A percentile compares a stretch with the other conserved stretches of the same genome.
These are phyloP conservation scores for Candida quercuum DNA, from an alignment of 805 yeast genomes.

Conservation along the genomic window DNA sequence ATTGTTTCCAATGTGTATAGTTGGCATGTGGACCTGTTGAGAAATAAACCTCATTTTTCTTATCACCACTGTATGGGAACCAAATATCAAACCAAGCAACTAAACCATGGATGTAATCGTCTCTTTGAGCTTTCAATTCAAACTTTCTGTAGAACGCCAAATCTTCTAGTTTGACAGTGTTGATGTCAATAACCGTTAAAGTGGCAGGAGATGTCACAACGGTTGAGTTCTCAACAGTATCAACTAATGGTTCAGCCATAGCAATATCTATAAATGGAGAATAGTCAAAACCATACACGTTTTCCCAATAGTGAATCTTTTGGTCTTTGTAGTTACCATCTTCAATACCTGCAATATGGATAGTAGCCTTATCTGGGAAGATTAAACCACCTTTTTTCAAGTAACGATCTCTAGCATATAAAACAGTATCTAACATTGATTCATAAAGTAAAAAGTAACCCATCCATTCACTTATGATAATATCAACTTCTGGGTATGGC, in stretches of 20 bases:
- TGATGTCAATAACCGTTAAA: slow-evolving; percentile 79
- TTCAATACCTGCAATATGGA: slow-evolving; percentile 88
- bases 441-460: slow-evolving; percentile 94
- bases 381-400: slow-evolving; percentile 76
- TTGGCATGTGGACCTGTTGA: slow-evolving; percentile 93
- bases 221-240: slow-evolving; percentile 77
- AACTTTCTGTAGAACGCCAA: slow-evolving; percentile 73
- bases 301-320: slow-evolving; percentile 91
- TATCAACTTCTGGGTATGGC: slow-evolving; percentile 87
- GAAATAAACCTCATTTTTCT: slow-evolving; percentile 59
- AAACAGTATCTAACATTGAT: slow-evolving; percentile 95
- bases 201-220: slow-evolving; percentile 70
- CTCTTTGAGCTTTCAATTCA: slow-evolving; percentile 64
- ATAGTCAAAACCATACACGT: slow-evolving; percentile 95
- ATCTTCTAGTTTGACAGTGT: slow-evolving; percentile 80
- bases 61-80: slow-evolving; percentile 57
- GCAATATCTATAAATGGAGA: slow-evolving; percentile 84
- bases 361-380: slow-evolving; percentile 89
- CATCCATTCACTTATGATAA: slow-evolving; percentile 98
- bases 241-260: slow-evolving; percentile 92
- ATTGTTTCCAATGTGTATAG: slow-evolving; percentile 99
- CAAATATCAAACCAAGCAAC: slow-evolving; percentile 94
- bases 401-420: slow-evolving; percentile 90
- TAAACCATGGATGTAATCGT: slow-evolving; percentile 82
- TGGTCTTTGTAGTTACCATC: slow-evolving; percentile 90